These are phyloP conservation scores for Przewalskia tangutica DNA, from an alignment of 257 asterid genomes.

Conservation along the genomic window DNA sequence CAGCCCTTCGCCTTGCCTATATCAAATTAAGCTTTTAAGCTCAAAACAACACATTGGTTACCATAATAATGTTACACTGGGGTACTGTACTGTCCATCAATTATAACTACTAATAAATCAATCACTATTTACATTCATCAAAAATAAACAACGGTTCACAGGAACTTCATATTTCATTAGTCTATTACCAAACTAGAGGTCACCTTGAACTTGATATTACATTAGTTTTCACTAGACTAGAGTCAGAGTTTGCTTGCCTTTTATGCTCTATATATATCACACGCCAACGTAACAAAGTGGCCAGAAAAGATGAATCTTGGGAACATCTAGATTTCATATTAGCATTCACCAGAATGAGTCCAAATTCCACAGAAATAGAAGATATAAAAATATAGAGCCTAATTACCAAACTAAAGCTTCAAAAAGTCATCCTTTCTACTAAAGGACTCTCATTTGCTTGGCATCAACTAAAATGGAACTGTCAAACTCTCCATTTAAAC, in stretches of 20 bases:
- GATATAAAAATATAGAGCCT: not conserved
- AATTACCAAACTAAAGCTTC: too few relatives aligned
- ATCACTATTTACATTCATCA: not conserved
- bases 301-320: not conserved
- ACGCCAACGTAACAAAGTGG: not conserved
- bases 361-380: not conserved
- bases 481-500: not conserved
- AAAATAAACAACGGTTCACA: not conserved
- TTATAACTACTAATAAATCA: not conserved
- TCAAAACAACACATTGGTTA: conserved; percentile 12
- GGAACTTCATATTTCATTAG: not conserved
- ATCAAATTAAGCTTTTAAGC: conserved; percentile 19
- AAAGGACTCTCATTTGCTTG: not conserved
- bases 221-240: too few relatives aligned
- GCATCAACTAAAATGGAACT: not conserved
- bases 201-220: not conserved
- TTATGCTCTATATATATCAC: not conserved
- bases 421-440: too few relatives aligned
- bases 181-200: not conserved
- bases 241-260: not conserved
- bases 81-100: not conserved
- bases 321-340: not conserved
- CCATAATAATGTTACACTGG: not conserved
- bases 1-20: conserved; percentile 97
- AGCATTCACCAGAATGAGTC: not conserved